Percentiles rank a stretch among this genome's conserved stretches.
phyloP scores from a whole-genome alignment of 345 rosid genomes.

The Brassica nigra region DNA sequence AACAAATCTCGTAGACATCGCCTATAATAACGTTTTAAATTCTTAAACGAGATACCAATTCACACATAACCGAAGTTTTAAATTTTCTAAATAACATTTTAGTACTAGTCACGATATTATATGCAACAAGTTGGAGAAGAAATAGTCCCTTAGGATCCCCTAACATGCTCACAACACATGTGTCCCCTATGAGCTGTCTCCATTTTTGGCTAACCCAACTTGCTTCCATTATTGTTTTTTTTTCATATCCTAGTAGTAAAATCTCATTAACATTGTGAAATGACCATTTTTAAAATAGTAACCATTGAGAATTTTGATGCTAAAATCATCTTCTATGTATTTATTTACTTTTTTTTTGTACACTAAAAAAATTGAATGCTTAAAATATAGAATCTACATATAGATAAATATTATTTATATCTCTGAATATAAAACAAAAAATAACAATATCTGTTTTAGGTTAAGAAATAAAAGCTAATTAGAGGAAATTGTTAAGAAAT shows the following conservation, averaged over 20 bases:
- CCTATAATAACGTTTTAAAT: background rate
- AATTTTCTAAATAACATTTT: background rate
- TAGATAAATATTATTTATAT: too few relatives aligned
- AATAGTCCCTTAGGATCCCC: conserved; percentile 38
- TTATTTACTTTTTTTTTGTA: too few relatives aligned
- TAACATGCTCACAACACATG: conserved; percentile 45
- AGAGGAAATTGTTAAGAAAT: too few relatives aligned
- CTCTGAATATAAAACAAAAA: too few relatives aligned
- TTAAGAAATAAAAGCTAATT: too few relatives aligned
- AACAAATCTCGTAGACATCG: background rate
- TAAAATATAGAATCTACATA: too few relatives aligned
- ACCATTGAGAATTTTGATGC: background rate
- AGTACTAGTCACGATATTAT: conserved; percentile 4
- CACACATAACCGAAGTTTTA: background rate
- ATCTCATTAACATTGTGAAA: background rate
- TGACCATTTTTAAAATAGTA: background rate
- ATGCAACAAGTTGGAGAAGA: conserved; percentile 18
- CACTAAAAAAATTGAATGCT: too few relatives aligned
- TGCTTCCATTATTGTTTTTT: conserved; percentile 33
- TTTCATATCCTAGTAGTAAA: background rate
- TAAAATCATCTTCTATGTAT: background rate
- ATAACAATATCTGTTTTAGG: too few relatives aligned
- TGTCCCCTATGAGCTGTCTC: conserved; percentile 34
- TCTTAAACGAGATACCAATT: background rate
- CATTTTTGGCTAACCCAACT: conserved; percentile 28